Base-by-base conservation (phyloP, 257 asterid species). In the Petrea volubilis region DNA sequence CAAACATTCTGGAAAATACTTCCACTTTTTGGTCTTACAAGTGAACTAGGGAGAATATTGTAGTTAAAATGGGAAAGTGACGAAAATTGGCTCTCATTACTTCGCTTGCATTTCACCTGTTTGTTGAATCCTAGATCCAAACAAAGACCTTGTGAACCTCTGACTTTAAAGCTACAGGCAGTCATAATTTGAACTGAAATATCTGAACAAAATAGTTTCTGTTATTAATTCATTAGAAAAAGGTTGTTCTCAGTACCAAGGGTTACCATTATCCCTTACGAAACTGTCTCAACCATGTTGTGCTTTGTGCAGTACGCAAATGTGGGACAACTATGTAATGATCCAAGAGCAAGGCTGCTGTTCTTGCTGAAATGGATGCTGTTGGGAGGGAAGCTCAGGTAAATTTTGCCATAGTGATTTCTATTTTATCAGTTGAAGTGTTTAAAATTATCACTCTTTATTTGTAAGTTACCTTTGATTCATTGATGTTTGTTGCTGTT, bases 311-410 rank as follows among this genome's bases (percentile, higher is more conserved):
- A 93, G 98, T 84, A 81, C 67, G 91, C 87, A 77, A 86, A 86
- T 79, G 77, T 91, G 80, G 86, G 72, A 61, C 89, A 87, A 71
- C 79, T 93, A 18, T 93, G 98, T 69, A 74, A 71, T 76, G 92
- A 93, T 76, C 96, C 92, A 64, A 84, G 97, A 80, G 78, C 81
- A 14, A 85, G 83, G 91, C 96, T 74, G 96, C 97, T n/a, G 97
- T 93, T 74, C 92, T 91, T 68, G 89, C 96, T 50, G 97, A 93
- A 17, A 89, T 93, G 98, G 98, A 93, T 78, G 87, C 86, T 55
- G 72, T 83, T 5, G 98, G 96, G 68, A 83, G 78, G 80, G 96
- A 89, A 74, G 98, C 98, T 72, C 94, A 91, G 95, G 98, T 91
- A 73, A 36, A 15, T 38, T 27, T 56, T 15, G 6, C 4, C 15